phyloP scores from a whole-genome alignment of 2,329 filamentous ascomycete species.

The Stemphylium beticola region DNA sequence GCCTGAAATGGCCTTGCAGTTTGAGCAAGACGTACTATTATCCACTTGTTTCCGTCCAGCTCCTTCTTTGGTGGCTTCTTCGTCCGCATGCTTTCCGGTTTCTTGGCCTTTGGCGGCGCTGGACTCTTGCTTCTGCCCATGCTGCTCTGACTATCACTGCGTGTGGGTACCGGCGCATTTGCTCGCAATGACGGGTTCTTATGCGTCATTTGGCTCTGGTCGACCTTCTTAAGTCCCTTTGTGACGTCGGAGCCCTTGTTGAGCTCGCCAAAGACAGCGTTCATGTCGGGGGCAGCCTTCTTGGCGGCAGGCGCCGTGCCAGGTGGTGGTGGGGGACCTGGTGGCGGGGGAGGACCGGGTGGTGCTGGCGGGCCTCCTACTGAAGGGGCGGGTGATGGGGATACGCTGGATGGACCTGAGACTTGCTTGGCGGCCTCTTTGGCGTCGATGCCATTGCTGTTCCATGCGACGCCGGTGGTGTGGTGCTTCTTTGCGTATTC shows the following conservation, averaged over 20 bases:
- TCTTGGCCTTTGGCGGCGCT: slow-evolving; percentile 73
- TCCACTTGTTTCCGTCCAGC: slow-evolving; percentile 81
- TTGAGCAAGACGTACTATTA: slow-evolving; percentile 62
- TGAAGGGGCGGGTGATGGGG: slow-evolving; percentile 67
- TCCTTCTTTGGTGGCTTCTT: slow-evolving; percentile 58
- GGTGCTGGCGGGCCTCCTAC: slow-evolving; percentile 66
- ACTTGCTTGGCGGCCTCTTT: slow-evolving; percentile 69
- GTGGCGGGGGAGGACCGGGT: slow-evolving; percentile 69
- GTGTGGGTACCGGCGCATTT: slow-evolving; percentile 69
- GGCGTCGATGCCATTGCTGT: slow-evolving; percentile 75
- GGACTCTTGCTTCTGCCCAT: slow-evolving; percentile 76
- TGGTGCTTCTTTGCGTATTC: slow-evolving; percentile 87
- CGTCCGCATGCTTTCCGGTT: slow-evolving; percentile 57
- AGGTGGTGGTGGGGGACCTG: slow-evolving; percentile 48
- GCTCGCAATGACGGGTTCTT: slow-evolving; percentile 91
- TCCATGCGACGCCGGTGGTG: slow-evolving; percentile 82
- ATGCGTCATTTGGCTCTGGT: slow-evolving; percentile 96
- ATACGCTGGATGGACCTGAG: slow-evolving; percentile 65
- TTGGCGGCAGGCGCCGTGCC: slow-evolving; percentile 58
- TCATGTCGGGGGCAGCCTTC: slow-evolving; percentile 67
- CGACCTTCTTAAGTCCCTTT: slow-evolving; percentile 87
- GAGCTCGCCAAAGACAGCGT: slow-evolving; percentile 88
- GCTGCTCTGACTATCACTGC: slow-evolving; percentile 57
- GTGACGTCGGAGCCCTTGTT: slow-evolving; percentile 92
- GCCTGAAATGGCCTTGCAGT: too few species aligned